These are phyloP conservation scores for Solanum chiquidenum DNA, from an alignment of 257 asterid genomes.

Conservation along the genomic window DNA sequence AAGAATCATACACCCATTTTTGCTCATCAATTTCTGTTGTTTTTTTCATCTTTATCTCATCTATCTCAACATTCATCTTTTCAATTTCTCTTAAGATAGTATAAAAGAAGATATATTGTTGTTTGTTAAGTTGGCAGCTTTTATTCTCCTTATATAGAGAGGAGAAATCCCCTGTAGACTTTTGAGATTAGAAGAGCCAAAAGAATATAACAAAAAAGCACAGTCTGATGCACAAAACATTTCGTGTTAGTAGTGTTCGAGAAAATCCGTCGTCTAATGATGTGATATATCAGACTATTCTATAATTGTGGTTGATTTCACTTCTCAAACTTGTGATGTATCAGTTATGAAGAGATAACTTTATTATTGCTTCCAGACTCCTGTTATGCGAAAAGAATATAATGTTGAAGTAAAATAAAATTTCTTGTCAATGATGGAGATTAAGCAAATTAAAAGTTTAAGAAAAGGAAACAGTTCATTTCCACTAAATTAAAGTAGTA, in stretches of 20 bases:
- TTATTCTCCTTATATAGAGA: conserved; percentile 22
- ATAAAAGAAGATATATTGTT: background rate
- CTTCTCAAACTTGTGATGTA: background rate
- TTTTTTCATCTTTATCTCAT: conserved; percentile 12
- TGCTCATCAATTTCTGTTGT: conserved; percentile 27
- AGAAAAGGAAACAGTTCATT: background rate
- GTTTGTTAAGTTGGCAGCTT: conserved; percentile 8
- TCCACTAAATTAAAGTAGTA: background rate
- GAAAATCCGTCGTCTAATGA: background rate
- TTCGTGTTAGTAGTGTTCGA: rapidly evolving
- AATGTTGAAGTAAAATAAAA: background rate
- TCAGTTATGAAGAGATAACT: background rate
- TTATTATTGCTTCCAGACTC: background rate
- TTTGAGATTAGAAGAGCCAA: background rate
- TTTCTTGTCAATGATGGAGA: background rate
- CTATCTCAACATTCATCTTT: conserved; percentile 20
- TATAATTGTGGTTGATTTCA: background rate
- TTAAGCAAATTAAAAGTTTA: background rate
- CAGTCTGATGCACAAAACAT: rapidly evolving
- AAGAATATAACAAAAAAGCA: background rate
- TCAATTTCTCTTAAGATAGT: background rate
- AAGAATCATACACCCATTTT: conserved; percentile 72
- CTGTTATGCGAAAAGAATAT: background rate
- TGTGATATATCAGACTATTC: background rate
- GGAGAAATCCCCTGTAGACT: background rate